Evolutionary conservation across 2,329 filamentous ascomycete genomes (phyloP), one percentile per base, ranked within the genome.

Genomic region (Calonectria pteridis): DNA sequence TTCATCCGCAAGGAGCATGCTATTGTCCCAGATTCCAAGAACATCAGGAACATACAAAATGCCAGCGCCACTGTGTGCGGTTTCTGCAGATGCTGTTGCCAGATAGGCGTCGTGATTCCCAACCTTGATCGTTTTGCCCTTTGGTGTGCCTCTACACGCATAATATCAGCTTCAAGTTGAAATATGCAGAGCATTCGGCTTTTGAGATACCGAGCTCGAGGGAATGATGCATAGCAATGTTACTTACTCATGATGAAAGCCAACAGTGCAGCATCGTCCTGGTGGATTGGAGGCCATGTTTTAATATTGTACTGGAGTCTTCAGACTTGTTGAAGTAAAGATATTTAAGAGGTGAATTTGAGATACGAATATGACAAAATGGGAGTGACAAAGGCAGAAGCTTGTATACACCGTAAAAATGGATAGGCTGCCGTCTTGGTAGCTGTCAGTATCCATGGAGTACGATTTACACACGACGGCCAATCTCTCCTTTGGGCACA

Each of bases 41-140:
- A 90, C 83, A 73, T 91, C 89, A 10, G 87, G 86, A 6, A 80
- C 26, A 78, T 85, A 84, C 20, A 91, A 81, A 72, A 91, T 82
- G 33, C 84, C 88, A 28, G 83, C 80, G n/a, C 31, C 46, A 14
- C 37, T 28, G 10, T 53, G 67, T 6, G 64, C 37, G 9, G 6
- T 53, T n/a, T 50, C 16, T 18, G 55, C 0, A 28, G 35, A 37
- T 4, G 69, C 35, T 10, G 55, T 68, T 13, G 55, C 65, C 10
- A 68, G 35, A 49, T 72, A 72, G 28, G 65, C 70, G 10, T 69
- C 58, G 28, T 72, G 58, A 3, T 6, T 7, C 10, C 70, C 65
- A 16, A 72, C 23, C 23, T 68, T 72, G 50, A 72, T 50, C 58
- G 26, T 55, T 40, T 37, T 40, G 4, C 65, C 70, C 7, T 43